A percentile compares a stretch with the other conserved stretches of the same genome.
These are phyloP conservation scores for Microdochium paspali DNA, from an alignment of 2,329 filamentous ascomycete genomes.

Conservation along the genomic window DNA sequence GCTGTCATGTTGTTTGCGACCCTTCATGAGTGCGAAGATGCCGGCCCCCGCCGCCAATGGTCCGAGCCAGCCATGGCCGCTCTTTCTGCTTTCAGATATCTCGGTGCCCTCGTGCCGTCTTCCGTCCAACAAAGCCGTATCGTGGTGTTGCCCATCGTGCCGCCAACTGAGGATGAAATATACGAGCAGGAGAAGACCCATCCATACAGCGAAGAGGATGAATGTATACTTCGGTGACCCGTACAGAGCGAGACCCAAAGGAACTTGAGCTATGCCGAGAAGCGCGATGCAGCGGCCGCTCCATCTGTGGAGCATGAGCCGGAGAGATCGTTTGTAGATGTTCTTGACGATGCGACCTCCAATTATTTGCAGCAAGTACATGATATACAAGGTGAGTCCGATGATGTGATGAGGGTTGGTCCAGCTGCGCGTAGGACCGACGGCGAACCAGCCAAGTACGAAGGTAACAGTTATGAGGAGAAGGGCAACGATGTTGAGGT, in stretches of 20 bases:
- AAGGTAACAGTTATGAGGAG: constrained; percentile 63
- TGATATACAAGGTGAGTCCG: constrained; percentile 66
- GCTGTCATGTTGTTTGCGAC: constrained; percentile 27
- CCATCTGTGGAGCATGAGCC: constrained; percentile 76
- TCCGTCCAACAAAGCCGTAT: constrained; percentile 46
- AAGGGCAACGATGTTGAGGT: constrained; percentile 61
- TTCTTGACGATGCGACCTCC: constrained; percentile 55
- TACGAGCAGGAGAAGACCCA: constrained; percentile 58
- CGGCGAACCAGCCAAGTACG: constrained; percentile 67
- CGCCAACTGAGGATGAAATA: constrained; percentile 78
- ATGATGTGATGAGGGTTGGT: constrained; percentile 83
- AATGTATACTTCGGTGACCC: constrained; percentile 82
- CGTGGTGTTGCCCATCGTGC: constrained; percentile 41
- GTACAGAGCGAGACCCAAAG: constrained; percentile 83
- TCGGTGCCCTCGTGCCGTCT: constrained; percentile 44
- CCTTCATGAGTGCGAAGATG: constrained; percentile 32
- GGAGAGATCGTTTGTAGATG: constrained; percentile 37
- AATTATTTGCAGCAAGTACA: constrained; percentile 62
- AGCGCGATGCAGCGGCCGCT: constrained; percentile 68
- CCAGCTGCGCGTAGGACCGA: constrained; percentile 60
- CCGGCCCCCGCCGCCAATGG: constrained; percentile 44
- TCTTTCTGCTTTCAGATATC: constrained; percentile 26
- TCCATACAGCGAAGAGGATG: constrained; percentile 75
- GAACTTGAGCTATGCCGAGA: constrained; percentile 77
- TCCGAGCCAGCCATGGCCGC: constrained; percentile 34